Conservation (phyloP, 306 rosid genomes). For the apple (Malus domestica) region DNA sequence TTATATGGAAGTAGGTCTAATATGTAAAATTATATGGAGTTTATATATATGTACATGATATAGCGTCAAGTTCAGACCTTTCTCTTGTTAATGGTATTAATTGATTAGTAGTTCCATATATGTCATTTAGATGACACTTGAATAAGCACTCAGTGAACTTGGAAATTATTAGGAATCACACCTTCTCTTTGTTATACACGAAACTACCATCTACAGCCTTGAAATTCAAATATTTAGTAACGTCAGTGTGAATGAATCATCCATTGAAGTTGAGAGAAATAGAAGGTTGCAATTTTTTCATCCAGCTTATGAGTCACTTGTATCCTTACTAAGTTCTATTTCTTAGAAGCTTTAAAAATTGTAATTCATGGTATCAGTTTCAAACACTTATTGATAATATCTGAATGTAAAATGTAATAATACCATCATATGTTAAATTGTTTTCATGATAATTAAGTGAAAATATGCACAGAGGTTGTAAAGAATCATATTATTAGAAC, state of each 20-base stretch:
- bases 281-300: constrained; percentile 76
- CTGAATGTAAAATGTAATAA: background rate
- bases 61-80: too few relatives aligned
- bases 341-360: background rate
- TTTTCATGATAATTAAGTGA: background rate
- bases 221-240: constrained; percentile 64
- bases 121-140: too few relatives aligned
- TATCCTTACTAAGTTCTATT: constrained; percentile 67
- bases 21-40: too few relatives aligned
- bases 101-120: background rate
- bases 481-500: background rate
- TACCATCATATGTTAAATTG: background rate
- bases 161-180: constrained; percentile 1
- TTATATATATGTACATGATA: too few relatives aligned
- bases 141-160: background rate
- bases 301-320: constrained; percentile 91
- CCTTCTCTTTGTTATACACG: constrained; percentile 77
- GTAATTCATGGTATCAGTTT: background rate
- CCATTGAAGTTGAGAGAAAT: constrained; percentile 83
- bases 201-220: constrained; percentile 80
- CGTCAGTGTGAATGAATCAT: constrained; percentile 61
- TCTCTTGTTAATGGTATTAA: too few relatives aligned
- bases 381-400: background rate
- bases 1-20: too few relatives aligned
- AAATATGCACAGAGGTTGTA: background rate